Evolutionary conservation across 2,329 filamentous ascomycete species (phyloP), one percentile per base, ranked within the genome.

Genomic region (Pseudogymnoascus sp.): DNA sequence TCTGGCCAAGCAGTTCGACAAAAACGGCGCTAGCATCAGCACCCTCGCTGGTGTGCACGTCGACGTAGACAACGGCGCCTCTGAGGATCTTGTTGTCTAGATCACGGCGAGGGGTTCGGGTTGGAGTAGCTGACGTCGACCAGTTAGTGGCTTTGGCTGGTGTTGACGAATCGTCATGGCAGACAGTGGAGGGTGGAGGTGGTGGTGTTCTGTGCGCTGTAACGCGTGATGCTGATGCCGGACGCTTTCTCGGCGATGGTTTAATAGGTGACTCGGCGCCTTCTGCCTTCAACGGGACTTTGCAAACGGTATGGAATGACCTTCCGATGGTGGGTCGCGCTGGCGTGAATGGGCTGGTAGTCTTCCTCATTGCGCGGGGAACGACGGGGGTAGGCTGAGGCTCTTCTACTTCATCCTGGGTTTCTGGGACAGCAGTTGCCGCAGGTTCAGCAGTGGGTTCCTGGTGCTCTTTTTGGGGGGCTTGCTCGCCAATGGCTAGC

Each of bases 1-100:
- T 91, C 68, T 90, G 84, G 7, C 80, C 83, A 20, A 96, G 80
- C 6, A 95, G 79, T 67, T 92, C 88, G 14, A 90, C 81, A 71
- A 95, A 96, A 61, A 94, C 84, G n/a, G 82, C 82, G 68, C 88
- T 90, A 6, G 89, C 89, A 73, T 94, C 89, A 22, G 85, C 86
- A 5, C 91, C 91, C 68, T 94, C 89, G 7, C 83, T 88, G 0
- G 89, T 92, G 70, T 90, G 84, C 2, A 95, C 90, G 71, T 96
- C 91, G 1, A 94, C 89, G 70, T 86, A 91, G 4, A 94, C 88
- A 2, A 91, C 83, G 14, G 86, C 88, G 1, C 90, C 91, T 18
- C 81, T 80, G 2, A 93, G 78, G 3, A 89, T 71, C 0, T 71
- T 69, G 3, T 78, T 73, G 65, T 84, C 76, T 8, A 85, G 65